Evolutionary conservation across 2,329 filamentous ascomycete species (phyloP).

Genomic region (Apiospora sp.): DNA sequence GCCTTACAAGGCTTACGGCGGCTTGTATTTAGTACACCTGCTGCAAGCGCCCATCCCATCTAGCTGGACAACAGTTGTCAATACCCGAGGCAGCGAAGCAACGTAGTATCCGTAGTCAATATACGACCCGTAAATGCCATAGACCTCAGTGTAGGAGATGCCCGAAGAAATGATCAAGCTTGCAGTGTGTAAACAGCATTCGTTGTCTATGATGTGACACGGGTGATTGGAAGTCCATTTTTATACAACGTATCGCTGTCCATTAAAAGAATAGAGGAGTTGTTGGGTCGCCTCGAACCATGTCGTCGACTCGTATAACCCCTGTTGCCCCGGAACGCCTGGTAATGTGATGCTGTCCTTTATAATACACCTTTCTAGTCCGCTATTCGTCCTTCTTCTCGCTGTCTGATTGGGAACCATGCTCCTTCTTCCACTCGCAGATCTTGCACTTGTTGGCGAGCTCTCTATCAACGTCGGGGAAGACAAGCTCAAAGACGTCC

Average conservation of each 20-base stretch:
- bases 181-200: neutral
- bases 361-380: neutral
- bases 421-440: conserved; percentile 59
- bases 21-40: neutral
- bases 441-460: conserved; percentile 78
- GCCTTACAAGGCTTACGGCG: neutral
- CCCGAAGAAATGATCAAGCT: neutral
- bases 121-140: no score
- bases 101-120: neutral
- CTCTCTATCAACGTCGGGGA: conserved; percentile 78
- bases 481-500: conserved; percentile 92
- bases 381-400: conserved; percentile 44
- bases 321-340: conserved; percentile 16
- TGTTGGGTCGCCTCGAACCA: conserved; percentile 20
- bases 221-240: neutral
- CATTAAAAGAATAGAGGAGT: conserved; percentile 19
- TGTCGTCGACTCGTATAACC: conserved; percentile 19
- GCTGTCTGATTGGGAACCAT: conserved; percentile 50
- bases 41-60: neutral
- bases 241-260: conserved; percentile 18
- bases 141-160: no score
- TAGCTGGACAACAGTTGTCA: no score
- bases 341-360: conserved; percentile 21
- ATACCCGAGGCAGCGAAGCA: neutral
- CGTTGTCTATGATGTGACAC: neutral